Evolutionary conservation across 805 yeast species (phyloP).

Genomic region (Debaryomyces tyrocola): DNA sequence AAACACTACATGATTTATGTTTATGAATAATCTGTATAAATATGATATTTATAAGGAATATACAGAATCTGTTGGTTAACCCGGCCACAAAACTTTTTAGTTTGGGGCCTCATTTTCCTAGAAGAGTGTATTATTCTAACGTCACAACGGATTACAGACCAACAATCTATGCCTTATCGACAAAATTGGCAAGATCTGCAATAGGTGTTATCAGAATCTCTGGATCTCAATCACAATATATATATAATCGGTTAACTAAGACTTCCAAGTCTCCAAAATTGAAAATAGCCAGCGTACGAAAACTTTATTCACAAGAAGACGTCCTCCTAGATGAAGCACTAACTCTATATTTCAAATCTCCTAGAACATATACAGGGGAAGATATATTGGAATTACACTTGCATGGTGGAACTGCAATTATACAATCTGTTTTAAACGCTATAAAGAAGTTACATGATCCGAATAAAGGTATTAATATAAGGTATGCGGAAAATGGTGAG

Average conservation of each 20-base stretch:
- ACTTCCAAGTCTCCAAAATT: conserved; percentile 40
- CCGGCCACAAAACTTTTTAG: no score
- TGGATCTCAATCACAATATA: conserved; percentile 58
- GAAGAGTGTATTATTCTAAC: background rate
- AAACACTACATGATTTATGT: no score
- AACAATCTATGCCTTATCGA: conserved; percentile 89
- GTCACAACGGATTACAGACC: conserved; percentile 29
- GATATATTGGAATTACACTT: conserved; percentile 85
- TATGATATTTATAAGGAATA: no score
- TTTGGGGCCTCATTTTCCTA: no score
- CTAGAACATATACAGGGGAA: conserved; percentile 89
- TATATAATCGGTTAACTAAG: conserved; percentile 49
- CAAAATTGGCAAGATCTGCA: conserved; percentile 79
- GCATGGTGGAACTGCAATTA: conserved; percentile 92
- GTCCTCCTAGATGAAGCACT: conserved; percentile 75
- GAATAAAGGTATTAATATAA: conserved; percentile 38
- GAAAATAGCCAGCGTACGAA: conserved; percentile 58
- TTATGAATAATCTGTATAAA: no score
- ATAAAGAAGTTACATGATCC: conserved; percentile 55
- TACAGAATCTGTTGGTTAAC: no score
- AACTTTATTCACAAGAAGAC: conserved; percentile 41
- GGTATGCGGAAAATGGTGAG: conserved; percentile 93
- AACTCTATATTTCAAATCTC: conserved; percentile 64
- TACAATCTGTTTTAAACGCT: conserved; percentile 63
- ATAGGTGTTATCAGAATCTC: conserved; percentile 82